Conservation (phyloP, 192 early-diverging fungal species). For the Mortierella claussenii region DNA sequence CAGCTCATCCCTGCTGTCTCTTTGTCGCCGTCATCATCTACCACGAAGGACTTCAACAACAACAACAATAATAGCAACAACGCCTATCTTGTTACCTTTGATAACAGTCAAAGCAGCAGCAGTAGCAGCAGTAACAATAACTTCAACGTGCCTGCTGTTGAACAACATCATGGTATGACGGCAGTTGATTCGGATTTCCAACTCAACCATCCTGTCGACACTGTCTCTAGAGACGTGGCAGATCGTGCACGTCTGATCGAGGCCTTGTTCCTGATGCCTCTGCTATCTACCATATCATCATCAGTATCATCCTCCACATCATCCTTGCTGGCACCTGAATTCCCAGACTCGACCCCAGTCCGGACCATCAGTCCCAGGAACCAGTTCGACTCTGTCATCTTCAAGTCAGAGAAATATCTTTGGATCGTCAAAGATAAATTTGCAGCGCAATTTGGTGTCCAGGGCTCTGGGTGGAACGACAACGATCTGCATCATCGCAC, state of each 20-base stretch:
- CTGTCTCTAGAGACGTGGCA: slow-evolving; percentile 26
- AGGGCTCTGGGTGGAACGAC: too few relatives aligned
- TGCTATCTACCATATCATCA: background rate
- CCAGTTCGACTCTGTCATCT: slow-evolving; percentile 20
- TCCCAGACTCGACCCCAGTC: background rate
- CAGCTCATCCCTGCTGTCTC: slow-evolving; percentile 18
- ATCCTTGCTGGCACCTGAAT: too few relatives aligned
- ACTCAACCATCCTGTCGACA: background rate
- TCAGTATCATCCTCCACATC: background rate
- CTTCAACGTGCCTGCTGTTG: too few relatives aligned
- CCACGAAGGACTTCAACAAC: background rate
- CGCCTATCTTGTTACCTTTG: background rate
- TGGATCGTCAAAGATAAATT: slow-evolving; percentile 9
- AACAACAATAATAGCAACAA: background rate
- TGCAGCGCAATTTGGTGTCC: slow-evolving; percentile 23
- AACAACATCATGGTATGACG: background rate
- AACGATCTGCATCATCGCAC: too few relatives aligned
- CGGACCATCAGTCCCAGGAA: background rate
- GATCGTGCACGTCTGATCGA: slow-evolving; percentile 29
- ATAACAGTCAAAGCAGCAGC: background rate
- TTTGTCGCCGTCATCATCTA: too few relatives aligned
- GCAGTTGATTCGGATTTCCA: background rate
- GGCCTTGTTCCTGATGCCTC: slow-evolving; percentile 19
- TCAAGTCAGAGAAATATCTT: slow-evolving; percentile 24
- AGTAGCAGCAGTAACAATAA: background rate